Evolutionary conservation across 116 monocot species (phyloP), one percentile per base, ranked within the genome.

Genomic region (Phalaenopsis hybrid): DNA sequence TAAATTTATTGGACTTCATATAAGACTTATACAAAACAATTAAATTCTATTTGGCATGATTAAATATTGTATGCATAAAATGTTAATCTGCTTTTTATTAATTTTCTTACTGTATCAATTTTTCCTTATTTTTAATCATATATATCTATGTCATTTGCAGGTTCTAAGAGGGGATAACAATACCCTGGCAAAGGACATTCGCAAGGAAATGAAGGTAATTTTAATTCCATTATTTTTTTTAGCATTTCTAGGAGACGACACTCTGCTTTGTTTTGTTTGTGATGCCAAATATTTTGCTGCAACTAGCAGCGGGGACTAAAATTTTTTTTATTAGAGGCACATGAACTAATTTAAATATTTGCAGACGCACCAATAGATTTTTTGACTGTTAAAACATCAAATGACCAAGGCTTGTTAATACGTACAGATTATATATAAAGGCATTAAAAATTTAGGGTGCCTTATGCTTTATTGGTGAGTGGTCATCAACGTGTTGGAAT

Each of bases 151-250:
- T 37, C 63, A 1, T 28, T 82, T 25, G 5, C 82, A 94, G 97
- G 94, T 98, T 75, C 81, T 98, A 74, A 87, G 92, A 74, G 94
- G 89, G 12, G 97, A 98, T 80, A 98, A 98, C 79, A 93, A 92
- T 81, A 52, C 80, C 77, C 89, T 98, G 88, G 97, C 97, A 80
- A 93, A 86, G 84, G 97, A 98, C 82, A 98, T 98, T 81, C 93
- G 93, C 80, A 98, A 98, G 83, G 97, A 98, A 91, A 98, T 98
- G 94, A 98, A 94, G 90, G 93, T 91, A 79, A 81, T 6, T 78
- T 21, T 3, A 48, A 67, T 10, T 44, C 45, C 5, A 77, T 2
- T 77, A n/a, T 51, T 12, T 77, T 49, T 77, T 28, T 77, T 6
- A 49, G 48, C 50, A 77, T 5, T 77, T 37, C 23, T 51, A 77